These are phyloP conservation scores for Trichoderma sp. DNA, from an alignment of 2,329 filamentous ascomycete genomes.

Conservation along the genomic window DNA sequence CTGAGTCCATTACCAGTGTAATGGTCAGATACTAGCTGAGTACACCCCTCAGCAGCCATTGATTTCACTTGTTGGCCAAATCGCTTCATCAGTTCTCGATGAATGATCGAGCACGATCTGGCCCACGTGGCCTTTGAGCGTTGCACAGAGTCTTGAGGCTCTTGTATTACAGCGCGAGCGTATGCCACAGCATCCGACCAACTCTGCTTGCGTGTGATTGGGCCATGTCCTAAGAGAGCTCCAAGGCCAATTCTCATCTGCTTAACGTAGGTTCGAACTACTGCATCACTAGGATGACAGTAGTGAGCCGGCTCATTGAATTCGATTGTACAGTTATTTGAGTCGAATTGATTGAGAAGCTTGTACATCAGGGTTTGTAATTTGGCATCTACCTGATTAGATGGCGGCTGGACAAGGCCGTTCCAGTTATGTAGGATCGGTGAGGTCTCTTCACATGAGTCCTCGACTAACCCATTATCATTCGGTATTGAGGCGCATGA, in stretches of 20 bases:
- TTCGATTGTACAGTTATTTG: background rate
- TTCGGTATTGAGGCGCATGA: background rate
- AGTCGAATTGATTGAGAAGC: background rate
- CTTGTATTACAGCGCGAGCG: background rate
- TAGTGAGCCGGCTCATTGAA: background rate
- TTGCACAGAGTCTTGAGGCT: background rate
- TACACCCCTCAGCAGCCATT: background rate
- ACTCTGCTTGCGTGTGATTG: background rate
- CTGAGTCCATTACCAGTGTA: background rate
- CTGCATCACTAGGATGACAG: background rate
- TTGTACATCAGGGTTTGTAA: background rate
- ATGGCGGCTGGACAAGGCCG: background rate
- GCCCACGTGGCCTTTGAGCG: background rate
- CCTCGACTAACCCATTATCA: no score
- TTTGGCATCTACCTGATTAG: background rate
- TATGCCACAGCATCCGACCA: background rate
- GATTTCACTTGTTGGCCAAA: background rate
- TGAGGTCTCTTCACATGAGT: background rate
- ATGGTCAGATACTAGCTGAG: background rate
- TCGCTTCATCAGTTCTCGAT: background rate
- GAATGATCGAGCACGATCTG: background rate
- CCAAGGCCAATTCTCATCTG: background rate
- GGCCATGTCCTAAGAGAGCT: conserved; percentile 50
- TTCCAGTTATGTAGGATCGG: background rate
- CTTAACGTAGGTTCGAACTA: background rate